Base-by-base conservation (phyloP, 2,329 filamentous ascomycete genomes). In the Pseudocercospora fuligena region DNA sequence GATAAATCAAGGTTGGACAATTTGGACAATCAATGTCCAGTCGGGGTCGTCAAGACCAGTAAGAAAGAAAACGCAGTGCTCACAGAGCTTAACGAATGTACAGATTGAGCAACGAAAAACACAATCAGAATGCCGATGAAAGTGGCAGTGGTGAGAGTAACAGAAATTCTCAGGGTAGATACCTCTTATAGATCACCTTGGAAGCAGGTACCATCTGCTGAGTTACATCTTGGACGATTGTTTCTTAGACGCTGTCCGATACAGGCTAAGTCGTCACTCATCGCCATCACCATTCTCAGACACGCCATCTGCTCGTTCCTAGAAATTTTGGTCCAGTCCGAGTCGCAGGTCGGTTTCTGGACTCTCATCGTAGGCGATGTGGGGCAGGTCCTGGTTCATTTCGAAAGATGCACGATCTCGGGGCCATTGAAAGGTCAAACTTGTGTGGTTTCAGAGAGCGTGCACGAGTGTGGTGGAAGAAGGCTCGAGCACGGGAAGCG, bases 51-150 rank as follows among this genome's bases (percentile, higher is more conserved):
- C 68, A 56, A 59, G 68, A 72, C 68, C 56, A 59, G 57, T 36
- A 65, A 63, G 53, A 66, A 70, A 73, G 72, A 59, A 69, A 74
- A 69, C 67, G 72, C 70, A 67, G 63, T 72, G 76, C 75, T 77
- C 73, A 68, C 73, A 73, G 74, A 77, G 75, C 75, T 62, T 60
- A 72, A 71, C 27, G 70, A 74, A 63, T 56, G 68, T 66, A 60
- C 47, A 67, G 67, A 67, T 62, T 53, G 51, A 12, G 25, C 51
- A 46, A 27, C 58, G 61, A 31, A 54, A 63, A 66, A 64, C 21
- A 54, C 63, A 49, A 49, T 49, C 49, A 36, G 56, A 36, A 59
- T 64, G 64, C 60, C 49, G 51, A 56, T 59, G 61, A 51, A 36
- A 19, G 12, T 46, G 59, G 25, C 49, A 25, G 49, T 54, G 23